Conservation (phyloP, 108 stramenopile genomes). For the Nitzschia sp. region DNA sequence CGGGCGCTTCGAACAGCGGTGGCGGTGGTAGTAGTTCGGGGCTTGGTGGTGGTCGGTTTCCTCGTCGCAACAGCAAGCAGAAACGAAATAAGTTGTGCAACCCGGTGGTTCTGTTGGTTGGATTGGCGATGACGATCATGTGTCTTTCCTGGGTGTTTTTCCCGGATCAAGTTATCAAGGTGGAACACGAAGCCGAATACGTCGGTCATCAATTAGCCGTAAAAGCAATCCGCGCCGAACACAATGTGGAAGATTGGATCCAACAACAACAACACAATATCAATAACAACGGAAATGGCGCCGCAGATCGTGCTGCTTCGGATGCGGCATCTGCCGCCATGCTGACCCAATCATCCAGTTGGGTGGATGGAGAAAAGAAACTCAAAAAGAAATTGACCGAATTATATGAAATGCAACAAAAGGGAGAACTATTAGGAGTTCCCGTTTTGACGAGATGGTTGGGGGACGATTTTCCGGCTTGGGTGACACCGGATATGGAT, state of each 20-base stretch:
- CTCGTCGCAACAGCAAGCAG: conserved; percentile 29
- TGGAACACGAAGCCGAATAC: conserved; percentile 18
- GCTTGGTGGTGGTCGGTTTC: background rate
- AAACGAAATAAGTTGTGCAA: conserved; percentile 49
- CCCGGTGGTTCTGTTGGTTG: conserved; percentile 4
- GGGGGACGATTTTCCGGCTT: conserved; percentile 67
- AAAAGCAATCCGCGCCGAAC: conserved; percentile 21
- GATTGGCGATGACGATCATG: background rate
- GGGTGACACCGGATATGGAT: conserved; percentile 34
- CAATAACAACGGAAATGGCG: background rate
- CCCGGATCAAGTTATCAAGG: conserved; percentile 11
- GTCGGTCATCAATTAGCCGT: conserved; percentile 9
- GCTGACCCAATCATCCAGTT: conserved; percentile 36
- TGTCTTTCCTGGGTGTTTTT: conserved; percentile 18
- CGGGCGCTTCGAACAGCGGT: too few species aligned
- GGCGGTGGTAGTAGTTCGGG: too few species aligned
- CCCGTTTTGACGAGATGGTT: conserved; percentile 59
- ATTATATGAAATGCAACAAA: conserved; percentile 44
- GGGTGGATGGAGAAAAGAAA: conserved; percentile 58
- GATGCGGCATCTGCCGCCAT: conserved; percentile 34
- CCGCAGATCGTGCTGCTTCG: conserved; percentile 3
- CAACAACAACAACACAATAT: background rate
- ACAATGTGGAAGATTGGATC: conserved; percentile 26
- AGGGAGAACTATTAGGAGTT: conserved; percentile 59
- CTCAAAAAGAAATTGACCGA: conserved; percentile 48